Evolutionary conservation across 306 rosid genomes (phyloP).

Genomic region (Medicago arabica): DNA sequence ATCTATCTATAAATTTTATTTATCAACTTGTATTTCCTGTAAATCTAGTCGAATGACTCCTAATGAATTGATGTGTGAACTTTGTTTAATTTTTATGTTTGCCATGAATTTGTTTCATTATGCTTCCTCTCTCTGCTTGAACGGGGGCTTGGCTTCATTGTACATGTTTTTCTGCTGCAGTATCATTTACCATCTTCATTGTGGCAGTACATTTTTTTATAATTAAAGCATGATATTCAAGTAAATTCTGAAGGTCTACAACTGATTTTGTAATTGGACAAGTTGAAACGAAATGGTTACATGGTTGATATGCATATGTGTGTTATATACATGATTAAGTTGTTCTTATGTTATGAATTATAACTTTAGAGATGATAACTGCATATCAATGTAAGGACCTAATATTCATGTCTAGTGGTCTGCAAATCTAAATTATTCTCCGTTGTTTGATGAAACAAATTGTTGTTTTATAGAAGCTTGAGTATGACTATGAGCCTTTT

Average conservation of each 20-base stretch:
- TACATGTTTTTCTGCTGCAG: not conserved
- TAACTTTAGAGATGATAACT: slow-evolving; percentile 9
- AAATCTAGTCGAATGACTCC: not conserved
- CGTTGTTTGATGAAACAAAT: slow-evolving; percentile 22
- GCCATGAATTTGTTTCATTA: slow-evolving; percentile 20
- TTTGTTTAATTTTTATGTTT: slow-evolving; percentile 4
- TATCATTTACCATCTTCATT: slow-evolving; percentile 15
- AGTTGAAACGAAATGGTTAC: slow-evolving; percentile 26
- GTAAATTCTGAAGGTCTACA: slow-evolving; percentile 8
- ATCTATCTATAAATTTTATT: slow-evolving; percentile 1
- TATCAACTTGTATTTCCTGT: not conserved
- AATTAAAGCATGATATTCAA: slow-evolving; percentile 21
- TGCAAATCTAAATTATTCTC: slow-evolving; percentile 12
- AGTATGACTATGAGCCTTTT: slow-evolving; percentile 52
- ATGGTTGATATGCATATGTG: not conserved
- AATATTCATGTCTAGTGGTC: slow-evolving; percentile 7
- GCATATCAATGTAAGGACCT: not conserved
- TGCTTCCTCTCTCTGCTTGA: slow-evolving; percentile 5
- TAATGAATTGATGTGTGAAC: slow-evolving; percentile 5
- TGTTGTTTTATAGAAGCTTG: slow-evolving; percentile 49
- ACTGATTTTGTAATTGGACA: slow-evolving; percentile 19
- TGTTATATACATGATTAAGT: slow-evolving; percentile 23
- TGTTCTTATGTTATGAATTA: not conserved
- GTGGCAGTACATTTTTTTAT: slow-evolving; percentile 7
- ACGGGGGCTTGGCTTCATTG: slow-evolving; percentile 1